Percentiles rank a stretch among this genome's conserved stretches.
These are phyloP conservation scores for Hansenula anomala DNA, from an alignment of 1,139 yeast species.

Conservation along the genomic window DNA sequence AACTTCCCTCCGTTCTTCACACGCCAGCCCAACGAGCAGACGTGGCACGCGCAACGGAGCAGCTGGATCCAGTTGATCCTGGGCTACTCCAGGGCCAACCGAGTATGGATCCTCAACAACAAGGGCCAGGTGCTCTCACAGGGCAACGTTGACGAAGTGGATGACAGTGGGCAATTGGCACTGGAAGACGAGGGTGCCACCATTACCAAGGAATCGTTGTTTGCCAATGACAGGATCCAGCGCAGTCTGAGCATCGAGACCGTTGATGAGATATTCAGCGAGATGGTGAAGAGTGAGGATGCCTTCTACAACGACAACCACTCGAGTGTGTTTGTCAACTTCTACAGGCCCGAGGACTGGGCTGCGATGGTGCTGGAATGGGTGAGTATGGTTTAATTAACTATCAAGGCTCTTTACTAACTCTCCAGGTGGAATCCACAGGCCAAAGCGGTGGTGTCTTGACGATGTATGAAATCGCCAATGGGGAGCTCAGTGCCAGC, in stretches of 20 bases:
- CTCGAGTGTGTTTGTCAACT: conserved; percentile 51
- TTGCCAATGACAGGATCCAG: conserved; percentile 26
- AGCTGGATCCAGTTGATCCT: conserved; percentile 56
- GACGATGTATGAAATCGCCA: conserved; percentile 73
- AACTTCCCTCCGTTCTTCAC: conserved; percentile 92
- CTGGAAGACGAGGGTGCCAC: conserved; percentile 1
- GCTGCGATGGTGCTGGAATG: conserved; percentile 54
- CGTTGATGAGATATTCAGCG: conserved; percentile 48
- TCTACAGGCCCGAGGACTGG: conserved; percentile 78
- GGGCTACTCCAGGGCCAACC: conserved; percentile 53
- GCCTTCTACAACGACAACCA: conserved; percentile 18
- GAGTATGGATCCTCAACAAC: conserved; percentile 44
- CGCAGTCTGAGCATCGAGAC: conserved; percentile 50
- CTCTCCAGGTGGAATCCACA: conserved; percentile 49
- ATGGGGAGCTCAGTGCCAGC: conserved; percentile 55
- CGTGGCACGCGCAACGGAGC: conserved; percentile 64
- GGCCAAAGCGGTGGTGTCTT: conserved; percentile 78
- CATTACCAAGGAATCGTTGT: conserved; percentile 13
- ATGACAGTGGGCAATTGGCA: conserved; percentile 21
- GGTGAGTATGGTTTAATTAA: conserved; percentile 24
- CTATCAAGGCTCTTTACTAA: too few relatives aligned
- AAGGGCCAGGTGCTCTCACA: conserved; percentile 37
- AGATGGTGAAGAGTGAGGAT: conserved; percentile 48
- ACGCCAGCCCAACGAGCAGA: conserved; percentile 77
- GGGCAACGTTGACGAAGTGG: conserved; percentile 25